Percentiles rank a stretch among this genome's conserved stretches.
Conservation (phyloP, 164 flowering plant genomes). For the Aristolochia contorta region DNA sequence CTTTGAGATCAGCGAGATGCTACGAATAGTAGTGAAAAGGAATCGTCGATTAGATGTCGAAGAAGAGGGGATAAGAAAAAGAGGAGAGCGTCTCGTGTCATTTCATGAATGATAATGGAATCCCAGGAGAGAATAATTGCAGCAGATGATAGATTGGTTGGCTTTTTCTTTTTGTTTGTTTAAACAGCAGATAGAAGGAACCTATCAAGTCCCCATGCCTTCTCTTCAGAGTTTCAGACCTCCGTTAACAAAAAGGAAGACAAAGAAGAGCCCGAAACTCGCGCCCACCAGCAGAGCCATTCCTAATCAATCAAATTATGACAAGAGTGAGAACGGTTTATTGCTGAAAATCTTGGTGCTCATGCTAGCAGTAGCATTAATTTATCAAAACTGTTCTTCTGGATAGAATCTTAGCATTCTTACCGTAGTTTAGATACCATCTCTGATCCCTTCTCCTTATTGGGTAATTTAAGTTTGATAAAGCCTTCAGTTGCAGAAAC, state of each 20-base stretch:
- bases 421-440: slow-evolving; percentile 26
- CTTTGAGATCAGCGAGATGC: no score
- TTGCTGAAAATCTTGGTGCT: background rate
- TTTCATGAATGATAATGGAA: no score
- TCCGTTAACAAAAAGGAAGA: slow-evolving; percentile 25
- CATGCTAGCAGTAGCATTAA: background rate
- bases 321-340: background rate
- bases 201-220: slow-evolving; percentile 18
- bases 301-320: slow-evolving; percentile 20
- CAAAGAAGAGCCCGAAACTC: slow-evolving; percentile 36
- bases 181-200: no score
- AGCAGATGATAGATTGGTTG: no score
- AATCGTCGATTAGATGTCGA: no score
- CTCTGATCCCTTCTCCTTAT: slow-evolving; percentile 10
- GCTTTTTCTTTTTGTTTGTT: background rate
- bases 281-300: slow-evolving; percentile 35
- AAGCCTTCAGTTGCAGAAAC: slow-evolving; percentile 39
- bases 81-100: no score
- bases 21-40: no score
- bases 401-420: slow-evolving; percentile 3
- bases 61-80: no score
- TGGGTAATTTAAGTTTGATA: slow-evolving; percentile 2
- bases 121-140: no score
- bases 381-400: background rate
- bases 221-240: slow-evolving; percentile 13